Conservation (phyloP, 306 rosid species). For the Citrullus amarus region DNA sequence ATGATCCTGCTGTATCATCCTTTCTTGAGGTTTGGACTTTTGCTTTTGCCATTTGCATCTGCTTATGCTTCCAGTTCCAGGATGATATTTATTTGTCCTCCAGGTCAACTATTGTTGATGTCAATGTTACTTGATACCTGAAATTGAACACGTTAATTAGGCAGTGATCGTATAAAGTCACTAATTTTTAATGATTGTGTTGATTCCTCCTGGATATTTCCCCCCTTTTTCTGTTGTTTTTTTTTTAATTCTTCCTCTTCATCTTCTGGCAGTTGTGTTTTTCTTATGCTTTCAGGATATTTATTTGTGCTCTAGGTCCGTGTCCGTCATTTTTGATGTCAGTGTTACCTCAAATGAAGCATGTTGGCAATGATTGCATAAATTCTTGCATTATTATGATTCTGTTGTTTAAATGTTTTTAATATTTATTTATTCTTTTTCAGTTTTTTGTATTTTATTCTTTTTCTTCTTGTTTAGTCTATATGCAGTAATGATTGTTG, state of each 20-base stretch:
- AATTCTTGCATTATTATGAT: too few relatives aligned
- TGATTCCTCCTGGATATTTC: neutral
- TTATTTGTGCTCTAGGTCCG: neutral
- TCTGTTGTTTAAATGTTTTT: too few relatives aligned
- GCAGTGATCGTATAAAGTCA: neutral
- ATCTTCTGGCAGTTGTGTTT: neutral
- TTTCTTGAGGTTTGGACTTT: slow-evolving; percentile 62
- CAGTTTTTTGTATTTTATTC: too few relatives aligned
- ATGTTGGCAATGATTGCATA: too few relatives aligned
- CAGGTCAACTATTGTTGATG: neutral
- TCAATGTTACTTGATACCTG: neutral
- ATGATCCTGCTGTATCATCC: slow-evolving; percentile 42
- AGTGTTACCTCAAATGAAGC: too few relatives aligned
- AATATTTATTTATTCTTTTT: too few relatives aligned
- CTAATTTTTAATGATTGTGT: neutral
- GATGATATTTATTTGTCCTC: neutral
- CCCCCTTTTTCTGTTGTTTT: too few relatives aligned
- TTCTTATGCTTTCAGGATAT: neutral
- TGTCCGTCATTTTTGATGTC: neutral
- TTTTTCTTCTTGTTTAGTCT: too few relatives aligned
- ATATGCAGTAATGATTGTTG: too few relatives aligned
- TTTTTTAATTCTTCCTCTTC: neutral
- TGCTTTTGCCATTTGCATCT: neutral
- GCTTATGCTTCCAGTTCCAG: neutral
- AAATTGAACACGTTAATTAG: neutral